Evolutionary conservation across 305 asterid genomes (phyloP).

Genomic region (Plantago coronopus): DNA sequence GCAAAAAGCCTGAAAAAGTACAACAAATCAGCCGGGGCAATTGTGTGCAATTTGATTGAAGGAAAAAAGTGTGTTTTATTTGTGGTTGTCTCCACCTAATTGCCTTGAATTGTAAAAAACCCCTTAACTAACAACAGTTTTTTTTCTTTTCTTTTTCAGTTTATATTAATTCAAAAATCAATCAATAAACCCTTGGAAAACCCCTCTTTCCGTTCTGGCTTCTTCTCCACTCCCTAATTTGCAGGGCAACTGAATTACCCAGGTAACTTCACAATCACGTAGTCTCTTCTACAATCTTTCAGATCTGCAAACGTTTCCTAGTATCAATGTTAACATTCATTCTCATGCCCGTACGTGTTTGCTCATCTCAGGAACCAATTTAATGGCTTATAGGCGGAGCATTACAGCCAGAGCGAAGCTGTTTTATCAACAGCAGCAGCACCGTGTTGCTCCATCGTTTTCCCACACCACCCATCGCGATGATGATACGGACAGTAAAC

Average conservation of each 20-base stretch:
- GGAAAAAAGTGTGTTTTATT: too few relatives aligned
- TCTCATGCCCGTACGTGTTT: background rate
- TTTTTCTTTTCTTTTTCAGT: too few relatives aligned
- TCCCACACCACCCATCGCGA: constrained; percentile 38
- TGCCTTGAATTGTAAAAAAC: too few relatives aligned
- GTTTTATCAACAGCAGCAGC: constrained; percentile 51
- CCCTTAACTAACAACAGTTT: too few relatives aligned
- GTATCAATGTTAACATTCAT: constrained; percentile 10
- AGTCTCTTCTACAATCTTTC: background rate
- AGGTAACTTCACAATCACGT: constrained; percentile 9
- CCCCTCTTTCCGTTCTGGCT: constrained; percentile 21
- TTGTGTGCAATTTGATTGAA: too few relatives aligned
- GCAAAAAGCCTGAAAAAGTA: too few relatives aligned
- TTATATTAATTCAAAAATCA: too few relatives aligned
- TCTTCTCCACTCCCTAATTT: background rate
- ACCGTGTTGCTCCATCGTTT: constrained; percentile 44
- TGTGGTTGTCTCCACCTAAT: too few relatives aligned
- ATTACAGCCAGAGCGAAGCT: constrained; percentile 51
- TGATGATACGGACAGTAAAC: constrained; percentile 37
- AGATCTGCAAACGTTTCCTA: constrained; percentile 1
- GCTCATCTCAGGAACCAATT: constrained; percentile 18
- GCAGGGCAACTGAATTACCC: background rate
- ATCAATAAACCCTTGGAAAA: constrained; percentile 14
- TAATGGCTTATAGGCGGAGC: constrained; percentile 71
- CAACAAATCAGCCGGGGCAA: too few relatives aligned